Evolutionary conservation across 306 rosid species (phyloP), one percentile per base, ranked within the genome.

Genomic region (Lupinus albus): DNA sequence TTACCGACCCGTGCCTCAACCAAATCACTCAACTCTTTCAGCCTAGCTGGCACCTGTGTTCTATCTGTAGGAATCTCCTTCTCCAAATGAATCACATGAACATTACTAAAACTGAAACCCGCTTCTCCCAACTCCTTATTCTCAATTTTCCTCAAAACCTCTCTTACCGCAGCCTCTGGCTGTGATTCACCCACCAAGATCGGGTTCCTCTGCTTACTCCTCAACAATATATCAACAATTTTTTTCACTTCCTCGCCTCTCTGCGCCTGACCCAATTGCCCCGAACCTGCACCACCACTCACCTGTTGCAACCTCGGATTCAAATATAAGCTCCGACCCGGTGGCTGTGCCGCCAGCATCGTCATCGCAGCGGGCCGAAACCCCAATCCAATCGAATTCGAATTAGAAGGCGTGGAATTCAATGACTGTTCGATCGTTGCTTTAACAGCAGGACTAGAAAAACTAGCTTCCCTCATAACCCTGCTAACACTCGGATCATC

Each of bases 401-500:
- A 78, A 68, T 84, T 92, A 49, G 77, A 66, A 13, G 80, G 82
- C 1, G 67, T 73, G 6, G 76, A 76, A 79, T 84, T 87, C 7
- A 93, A 72, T 1, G 99, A 83, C 51, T 90, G 92, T 39, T 90
- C 99, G 51, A 94, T 91, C 5, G 95, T 86, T 30, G 92, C 85
- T 36, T 94, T 94, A 1, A 94, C 97, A 0, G 97, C 96, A 0
- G 99, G 97, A 46, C 96, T 88, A 0, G 97, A 90, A 50, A 94
- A 94, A 45, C 96, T 91, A 1, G 99, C 99, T 12, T 94, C 99
- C 2, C 97, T 72, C 99, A 94, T 94, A 25, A 94, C 97, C 48
- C 99, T 78, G 75, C 99, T 94, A 0, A 94, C 99, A 68, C 97
- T 94, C 0, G 99, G 99, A 70, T 94, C 99, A 33, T 94, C 99